Percentiles rank a stretch among this genome's conserved stretches.
Evolutionary conservation across 768 basidiomycete genomes (phyloP).

Genomic region (Tylopilus subfusipes): DNA sequence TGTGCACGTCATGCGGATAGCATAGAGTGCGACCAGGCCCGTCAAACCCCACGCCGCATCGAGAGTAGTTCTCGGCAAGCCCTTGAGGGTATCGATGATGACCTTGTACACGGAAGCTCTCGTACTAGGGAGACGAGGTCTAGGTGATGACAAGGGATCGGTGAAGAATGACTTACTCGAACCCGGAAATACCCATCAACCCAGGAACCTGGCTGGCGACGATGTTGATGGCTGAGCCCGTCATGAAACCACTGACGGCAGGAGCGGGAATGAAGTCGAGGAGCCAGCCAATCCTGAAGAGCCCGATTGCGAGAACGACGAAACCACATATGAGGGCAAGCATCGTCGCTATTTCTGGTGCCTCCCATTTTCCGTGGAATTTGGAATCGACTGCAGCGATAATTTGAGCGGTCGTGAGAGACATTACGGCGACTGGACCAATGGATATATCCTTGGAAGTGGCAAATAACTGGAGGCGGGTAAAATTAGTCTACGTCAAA

Average conservation of each 20-base stretch:
- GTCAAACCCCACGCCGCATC: constrained; percentile 91
- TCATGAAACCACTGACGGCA: constrained; percentile 91
- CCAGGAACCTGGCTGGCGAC: constrained; percentile 85
- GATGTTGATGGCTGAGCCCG: constrained; percentile 94
- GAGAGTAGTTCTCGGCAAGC: constrained; percentile 61
- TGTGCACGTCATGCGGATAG: constrained; percentile 58
- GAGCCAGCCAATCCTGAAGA: constrained; percentile 88
- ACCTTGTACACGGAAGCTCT: constrained; percentile 81
- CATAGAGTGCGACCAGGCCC: constrained; percentile 67
- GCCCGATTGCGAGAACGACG: constrained; percentile 85
- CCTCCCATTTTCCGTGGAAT: constrained; percentile 56
- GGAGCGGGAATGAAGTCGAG: constrained; percentile 91
- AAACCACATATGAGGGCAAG: constrained; percentile 87
- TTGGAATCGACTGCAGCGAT: constrained; percentile 58
- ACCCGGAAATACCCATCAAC: constrained; percentile 81
- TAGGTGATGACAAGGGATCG: neutral
- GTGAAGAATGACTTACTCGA: constrained; percentile 57
- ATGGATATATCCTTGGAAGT: constrained; percentile 99
- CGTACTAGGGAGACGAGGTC: constrained; percentile 49
- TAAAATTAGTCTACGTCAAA: neutral
- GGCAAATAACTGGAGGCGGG: constrained; percentile 70
- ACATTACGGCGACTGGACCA: constrained; percentile 99
- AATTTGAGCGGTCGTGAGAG: constrained; percentile 78
- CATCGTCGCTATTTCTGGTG: constrained; percentile 76
- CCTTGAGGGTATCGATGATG: constrained; percentile 90